Conservation (phyloP, 2,329 filamentous ascomycete species). For the Cercospora sesami region DNA sequence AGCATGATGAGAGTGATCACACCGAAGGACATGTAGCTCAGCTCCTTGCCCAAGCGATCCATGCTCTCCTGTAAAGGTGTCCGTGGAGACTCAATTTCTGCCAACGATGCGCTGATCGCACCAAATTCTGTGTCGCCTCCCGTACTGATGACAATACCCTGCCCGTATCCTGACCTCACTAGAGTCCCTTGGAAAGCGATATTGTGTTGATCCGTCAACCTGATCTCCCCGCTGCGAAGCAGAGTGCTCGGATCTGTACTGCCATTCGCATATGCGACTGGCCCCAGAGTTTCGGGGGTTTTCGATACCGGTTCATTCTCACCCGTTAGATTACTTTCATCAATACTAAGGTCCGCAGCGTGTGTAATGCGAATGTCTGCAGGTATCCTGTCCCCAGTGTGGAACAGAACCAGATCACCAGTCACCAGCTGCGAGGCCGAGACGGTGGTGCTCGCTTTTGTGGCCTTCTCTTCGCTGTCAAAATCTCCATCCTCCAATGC, state of each 20-base stretch:
- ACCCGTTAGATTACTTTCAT: conserved; percentile 94
- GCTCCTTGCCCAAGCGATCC: conserved; percentile 93
- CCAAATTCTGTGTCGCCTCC: conserved; percentile 93
- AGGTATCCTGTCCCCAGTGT: conserved; percentile 92
- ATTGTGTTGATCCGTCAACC: conserved; percentile 75
- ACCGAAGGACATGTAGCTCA: conserved; percentile 94
- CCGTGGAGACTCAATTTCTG: conserved; percentile 90
- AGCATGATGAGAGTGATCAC: conserved; percentile 93
- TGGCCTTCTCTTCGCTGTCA: conserved; percentile 60
- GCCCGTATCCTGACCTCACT: conserved; percentile 90
- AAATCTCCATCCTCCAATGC: conserved; percentile 48
- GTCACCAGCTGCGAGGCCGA: conserved; percentile 85
- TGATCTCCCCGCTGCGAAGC: conserved; percentile 59
- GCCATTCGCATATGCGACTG: conserved; percentile 28
- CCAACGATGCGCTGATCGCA: conserved; percentile 89
- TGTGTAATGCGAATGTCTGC: conserved; percentile 93
- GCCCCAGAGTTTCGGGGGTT: conserved; percentile 61
- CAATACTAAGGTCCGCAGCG: conserved; percentile 85
- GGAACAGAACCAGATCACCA: conserved; percentile 89
- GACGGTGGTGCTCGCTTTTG: conserved; percentile 77
- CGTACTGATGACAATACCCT: conserved; percentile 95
- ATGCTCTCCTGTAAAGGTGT: conserved; percentile 94
- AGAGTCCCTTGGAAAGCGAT: conserved; percentile 98
- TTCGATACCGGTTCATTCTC: conserved; percentile 93
- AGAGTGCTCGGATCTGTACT: conserved; percentile 22